Evolutionary conservation across 352 stramenopile genomes (phyloP), one percentile per base, ranked within the genome.

Genomic region (Pythium angustatum): DNA sequence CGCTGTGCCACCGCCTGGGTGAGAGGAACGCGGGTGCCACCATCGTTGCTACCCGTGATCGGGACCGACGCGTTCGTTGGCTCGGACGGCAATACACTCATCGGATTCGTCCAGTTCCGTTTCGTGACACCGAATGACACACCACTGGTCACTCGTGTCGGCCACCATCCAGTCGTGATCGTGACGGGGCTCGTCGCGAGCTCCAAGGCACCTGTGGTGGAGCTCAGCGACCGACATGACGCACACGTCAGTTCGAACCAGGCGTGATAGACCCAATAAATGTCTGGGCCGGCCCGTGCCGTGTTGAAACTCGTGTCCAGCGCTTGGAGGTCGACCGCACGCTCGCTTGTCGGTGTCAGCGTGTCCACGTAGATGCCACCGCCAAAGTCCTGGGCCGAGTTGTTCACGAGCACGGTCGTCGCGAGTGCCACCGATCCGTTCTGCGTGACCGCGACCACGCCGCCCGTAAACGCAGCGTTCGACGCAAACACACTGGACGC

Each of bases 131-230:
- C 72, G 21, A 90, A 31, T 26, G 71, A 78, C 4, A 92, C 81
- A 22, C 81, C 83, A 53, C 81, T 90, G 1, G 76, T 90, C 3
- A 89, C 81, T n/a, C 21, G 73, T 0, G 31, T 9, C 5, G 83
- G 83, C 83, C 83, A 90, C 79, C 79, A 90, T 5, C 79, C 83
- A 3, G 53, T 15, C 0, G 66, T 75, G 11, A 90, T 75, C 8
- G 17, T 45, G 15, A 68, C 73, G 1, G 81, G 72, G 58, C 78
- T 90, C 5, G 78, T 85, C 19, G 73, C 63, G 2, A 82, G 63
- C 4, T 30, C 33, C 3, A 78, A 21, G 1, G 31, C 24, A 0
- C 30, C 44, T 9, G 14, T 33, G 1, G 58, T n/a, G 11, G 30
- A n/a, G 38, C 38, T 34, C 30, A 14, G 3, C 50, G 31, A 44